These are phyloP conservation scores for Acer saccharum DNA, from an alignment of 345 rosid genomes.

Conservation along the genomic window DNA sequence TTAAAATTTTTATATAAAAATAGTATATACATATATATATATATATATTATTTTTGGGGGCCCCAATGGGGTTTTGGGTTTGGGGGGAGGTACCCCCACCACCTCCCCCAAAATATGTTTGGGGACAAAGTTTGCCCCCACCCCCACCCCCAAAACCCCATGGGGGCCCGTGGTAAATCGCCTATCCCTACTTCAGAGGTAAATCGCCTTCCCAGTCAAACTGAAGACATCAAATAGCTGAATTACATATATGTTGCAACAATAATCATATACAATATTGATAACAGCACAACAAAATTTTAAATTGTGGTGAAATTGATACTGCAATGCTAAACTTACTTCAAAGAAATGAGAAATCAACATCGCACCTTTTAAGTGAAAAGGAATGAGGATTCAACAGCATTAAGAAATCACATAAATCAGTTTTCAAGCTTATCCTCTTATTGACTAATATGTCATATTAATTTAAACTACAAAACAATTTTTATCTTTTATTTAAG, in stretches of 20 bases:
- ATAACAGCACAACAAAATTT: background rate
- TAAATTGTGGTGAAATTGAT: background rate
- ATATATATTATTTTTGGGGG: no score
- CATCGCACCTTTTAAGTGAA: background rate
- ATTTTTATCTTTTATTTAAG: background rate
- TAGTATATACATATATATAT: no score
- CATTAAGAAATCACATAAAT: background rate
- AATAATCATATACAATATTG: background rate
- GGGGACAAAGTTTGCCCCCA: no score
- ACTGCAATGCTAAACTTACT: background rate
- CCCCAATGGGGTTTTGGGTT: no score
- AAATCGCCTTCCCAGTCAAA: constrained; percentile 99
- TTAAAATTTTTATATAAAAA: no score
- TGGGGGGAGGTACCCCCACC: no score
- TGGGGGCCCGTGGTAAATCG: no score
- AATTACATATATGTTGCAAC: constrained; percentile 2
- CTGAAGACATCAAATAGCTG: constrained; percentile 41
- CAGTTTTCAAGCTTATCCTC: background rate
- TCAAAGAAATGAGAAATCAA: background rate
- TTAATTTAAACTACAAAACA: background rate
- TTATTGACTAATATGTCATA: background rate
- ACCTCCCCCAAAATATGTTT: no score
- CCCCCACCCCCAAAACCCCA: no score
- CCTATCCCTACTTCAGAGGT: constrained; percentile 68
- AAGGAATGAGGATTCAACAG: background rate